Evolutionary conservation across 129 eudicot species (phyloP).

Genomic region (Escallonia rubra): DNA sequence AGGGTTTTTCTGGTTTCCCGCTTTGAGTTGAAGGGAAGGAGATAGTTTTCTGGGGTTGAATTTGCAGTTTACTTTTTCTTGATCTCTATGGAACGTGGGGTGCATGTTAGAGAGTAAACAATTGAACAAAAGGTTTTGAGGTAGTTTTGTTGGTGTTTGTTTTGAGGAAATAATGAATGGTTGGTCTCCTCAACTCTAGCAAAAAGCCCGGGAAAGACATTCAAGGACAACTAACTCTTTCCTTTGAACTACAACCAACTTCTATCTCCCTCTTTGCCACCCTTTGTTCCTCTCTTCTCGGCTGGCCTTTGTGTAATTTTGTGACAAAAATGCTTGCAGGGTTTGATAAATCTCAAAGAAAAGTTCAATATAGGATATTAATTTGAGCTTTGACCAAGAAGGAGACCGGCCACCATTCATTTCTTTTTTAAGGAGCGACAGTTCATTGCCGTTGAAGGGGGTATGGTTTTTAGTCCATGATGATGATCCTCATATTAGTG

Average conservation of each 20-base stretch:
- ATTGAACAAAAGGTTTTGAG: neutral
- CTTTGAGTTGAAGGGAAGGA: constrained; percentile 1
- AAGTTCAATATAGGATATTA: too few relatives aligned
- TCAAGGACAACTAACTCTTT: neutral
- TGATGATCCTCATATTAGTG: too few relatives aligned
- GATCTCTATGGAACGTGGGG: constrained; percentile 38
- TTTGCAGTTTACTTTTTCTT: constrained; percentile 16
- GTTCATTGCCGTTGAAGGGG: too few relatives aligned
- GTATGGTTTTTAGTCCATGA: too few relatives aligned
- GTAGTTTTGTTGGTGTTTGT: neutral
- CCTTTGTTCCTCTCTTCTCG: neutral
- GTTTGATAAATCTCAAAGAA: too few relatives aligned
- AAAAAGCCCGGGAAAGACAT: constrained; percentile 26
- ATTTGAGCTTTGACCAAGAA: too few relatives aligned
- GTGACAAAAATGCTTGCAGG: too few relatives aligned
- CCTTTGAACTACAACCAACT: too few relatives aligned
- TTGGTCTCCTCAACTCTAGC: constrained; percentile 3
- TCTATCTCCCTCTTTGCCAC: neutral
- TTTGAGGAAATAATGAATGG: neutral
- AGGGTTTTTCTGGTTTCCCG: neutral
- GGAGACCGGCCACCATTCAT: too few relatives aligned
- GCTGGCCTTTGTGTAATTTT: too few relatives aligned
- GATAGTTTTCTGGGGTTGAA: neutral
- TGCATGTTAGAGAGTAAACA: constrained; percentile 36
- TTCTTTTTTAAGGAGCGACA: too few relatives aligned